Evolutionary conservation across 176 grass and related monocot genomes (phyloP).

Genomic region (Ensete ventricosum): DNA sequence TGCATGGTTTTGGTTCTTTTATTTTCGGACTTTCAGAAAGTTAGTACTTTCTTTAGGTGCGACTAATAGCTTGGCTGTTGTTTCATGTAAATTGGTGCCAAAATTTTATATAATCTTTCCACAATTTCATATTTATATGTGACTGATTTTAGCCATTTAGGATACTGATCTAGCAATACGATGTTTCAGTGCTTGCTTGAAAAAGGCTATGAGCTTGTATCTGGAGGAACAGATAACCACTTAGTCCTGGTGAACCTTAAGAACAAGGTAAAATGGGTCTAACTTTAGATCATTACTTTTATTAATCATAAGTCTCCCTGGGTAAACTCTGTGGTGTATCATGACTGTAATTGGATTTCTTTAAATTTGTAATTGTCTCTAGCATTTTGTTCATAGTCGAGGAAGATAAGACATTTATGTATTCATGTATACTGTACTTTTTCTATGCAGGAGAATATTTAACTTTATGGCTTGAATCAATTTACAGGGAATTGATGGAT

Average conservation of each 20-base stretch:
- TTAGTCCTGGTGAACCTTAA: conserved; percentile 98
- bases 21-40: conserved; percentile 1
- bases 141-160: background rate
- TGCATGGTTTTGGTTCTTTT: background rate
- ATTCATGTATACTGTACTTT: background rate
- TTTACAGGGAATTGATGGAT: conserved; percentile 87
- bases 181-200: conserved; percentile 41
- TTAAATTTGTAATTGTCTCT: background rate
- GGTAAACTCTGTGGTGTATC: background rate
- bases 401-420: background rate
- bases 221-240: conserved; percentile 97
- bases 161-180: background rate
- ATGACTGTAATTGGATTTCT: background rate
- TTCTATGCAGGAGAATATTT: background rate
- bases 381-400: background rate
- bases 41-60: background rate
- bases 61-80: background rate
- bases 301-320: background rate
- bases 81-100: background rate
- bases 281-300: background rate
- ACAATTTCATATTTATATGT: background rate
- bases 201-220: conserved; percentile 87
- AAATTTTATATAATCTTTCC: background rate
- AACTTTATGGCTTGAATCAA: conserved; percentile 2
- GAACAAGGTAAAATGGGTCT: conserved; percentile 55